Percentiles rank a stretch among this genome's conserved stretches.
These are phyloP conservation scores for Kodamaea laetipori DNA, from an alignment of 805 yeast species.

Conservation along the genomic window DNA sequence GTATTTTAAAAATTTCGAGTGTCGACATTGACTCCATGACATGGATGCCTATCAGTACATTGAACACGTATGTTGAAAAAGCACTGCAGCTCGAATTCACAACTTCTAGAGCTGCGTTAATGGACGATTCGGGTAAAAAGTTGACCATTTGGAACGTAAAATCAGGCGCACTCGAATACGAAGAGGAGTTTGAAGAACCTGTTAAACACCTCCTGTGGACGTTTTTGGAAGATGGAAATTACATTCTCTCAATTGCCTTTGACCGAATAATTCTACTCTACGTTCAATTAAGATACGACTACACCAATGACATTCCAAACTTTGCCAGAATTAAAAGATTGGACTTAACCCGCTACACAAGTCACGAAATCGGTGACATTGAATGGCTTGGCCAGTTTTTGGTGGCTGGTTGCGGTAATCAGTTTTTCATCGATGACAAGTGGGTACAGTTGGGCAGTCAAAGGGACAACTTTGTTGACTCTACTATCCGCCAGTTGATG, in stretches of 20 bases:
- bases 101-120: constrained; percentile 64
- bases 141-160: constrained; percentile 81
- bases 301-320: constrained; percentile 76
- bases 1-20: neutral
- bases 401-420: constrained; percentile 88
- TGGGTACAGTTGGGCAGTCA: constrained; percentile 31
- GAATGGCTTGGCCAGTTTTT: constrained; percentile 81
- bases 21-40: neutral
- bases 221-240: constrained; percentile 42
- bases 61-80: constrained; percentile 6
- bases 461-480: constrained; percentile 45
- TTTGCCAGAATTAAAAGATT: constrained; percentile 75
- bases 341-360: constrained; percentile 68
- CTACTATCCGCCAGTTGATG: constrained; percentile 47
- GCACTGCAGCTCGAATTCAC: constrained; percentile 10
- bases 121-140: constrained; percentile 51
- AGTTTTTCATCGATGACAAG: constrained; percentile 79
- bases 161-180: constrained; percentile 66
- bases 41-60: neutral
- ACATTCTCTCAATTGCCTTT: constrained; percentile 82
- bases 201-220: constrained; percentile 24
- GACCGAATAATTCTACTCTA: constrained; percentile 61
- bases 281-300: constrained; percentile 85
- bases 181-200: constrained; percentile 37
- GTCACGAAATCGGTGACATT: constrained; percentile 85